Percentiles rank a stretch among this genome's conserved stretches.
Evolutionary conservation across 2,329 filamentous ascomycete genomes (phyloP).

Genomic region (Diaporthe nobilis): DNA sequence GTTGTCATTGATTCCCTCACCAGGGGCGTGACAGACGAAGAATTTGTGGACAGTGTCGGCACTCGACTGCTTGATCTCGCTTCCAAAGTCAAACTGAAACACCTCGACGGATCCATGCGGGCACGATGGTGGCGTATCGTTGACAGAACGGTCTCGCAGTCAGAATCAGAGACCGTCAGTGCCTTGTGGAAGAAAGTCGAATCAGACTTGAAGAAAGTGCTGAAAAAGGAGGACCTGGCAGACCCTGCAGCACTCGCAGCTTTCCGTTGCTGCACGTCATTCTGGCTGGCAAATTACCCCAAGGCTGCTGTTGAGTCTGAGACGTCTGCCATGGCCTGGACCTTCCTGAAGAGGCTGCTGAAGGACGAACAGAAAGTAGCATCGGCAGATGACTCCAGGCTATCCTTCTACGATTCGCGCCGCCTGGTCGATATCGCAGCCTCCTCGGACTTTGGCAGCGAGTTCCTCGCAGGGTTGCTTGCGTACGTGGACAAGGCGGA

Average conservation of each 20-base stretch:
- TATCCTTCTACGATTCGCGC: slow-evolving; percentile 34
- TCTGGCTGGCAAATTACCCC: slow-evolving; percentile 49
- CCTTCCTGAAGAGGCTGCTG: slow-evolving; percentile 48
- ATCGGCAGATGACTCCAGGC: slow-evolving; percentile 17
- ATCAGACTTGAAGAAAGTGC: slow-evolving; percentile 44
- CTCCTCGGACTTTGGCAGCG: slow-evolving; percentile 31
- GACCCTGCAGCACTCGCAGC: slow-evolving; percentile 48
- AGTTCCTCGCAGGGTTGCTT: slow-evolving; percentile 33
- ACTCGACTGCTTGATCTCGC: slow-evolving; percentile 55
- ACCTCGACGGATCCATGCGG: slow-evolving; percentile 22
- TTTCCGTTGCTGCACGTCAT: slow-evolving; percentile 49
- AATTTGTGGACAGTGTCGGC: slow-evolving; percentile 59
- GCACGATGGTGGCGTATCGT: slow-evolving; percentile 46
- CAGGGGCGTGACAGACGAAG: slow-evolving; percentile 57
- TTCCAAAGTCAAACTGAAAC: slow-evolving; percentile 39
- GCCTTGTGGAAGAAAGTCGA: slow-evolving; percentile 48
- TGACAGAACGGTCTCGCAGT: slow-evolving; percentile 48
- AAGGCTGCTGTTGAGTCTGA: slow-evolving; percentile 46
- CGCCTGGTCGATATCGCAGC: slow-evolving; percentile 24
- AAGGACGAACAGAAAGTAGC: slow-evolving; percentile 34
- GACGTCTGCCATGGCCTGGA: slow-evolving; percentile 46
- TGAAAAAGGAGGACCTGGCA: slow-evolving; percentile 44
- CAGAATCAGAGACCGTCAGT: slow-evolving; percentile 45
- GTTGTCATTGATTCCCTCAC: slow-evolving; percentile 60
- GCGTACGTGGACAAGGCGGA: slow-evolving; percentile 17